Evolutionary conservation across 2,329 filamentous ascomycete genomes (phyloP).

Genomic region (Sordariomycetes sp.): DNA sequence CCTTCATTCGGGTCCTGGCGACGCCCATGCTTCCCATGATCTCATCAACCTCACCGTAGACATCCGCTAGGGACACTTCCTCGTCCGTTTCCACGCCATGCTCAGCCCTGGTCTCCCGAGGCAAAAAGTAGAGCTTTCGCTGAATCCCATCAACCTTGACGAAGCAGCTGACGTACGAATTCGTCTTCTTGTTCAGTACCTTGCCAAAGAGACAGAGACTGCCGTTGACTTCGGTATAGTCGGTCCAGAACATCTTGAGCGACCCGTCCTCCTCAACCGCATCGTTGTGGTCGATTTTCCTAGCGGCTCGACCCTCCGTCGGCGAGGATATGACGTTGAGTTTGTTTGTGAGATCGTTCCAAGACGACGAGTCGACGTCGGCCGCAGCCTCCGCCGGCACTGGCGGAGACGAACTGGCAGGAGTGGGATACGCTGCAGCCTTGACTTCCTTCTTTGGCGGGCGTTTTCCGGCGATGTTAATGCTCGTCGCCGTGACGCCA

Average conservation of each 20-base stretch:
- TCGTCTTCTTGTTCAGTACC: conserved; percentile 78
- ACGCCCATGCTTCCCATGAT: conserved; percentile 85
- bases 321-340: conserved; percentile 67
- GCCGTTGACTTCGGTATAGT: conserved; percentile 88
- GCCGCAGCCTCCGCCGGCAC: conserved; percentile 41
- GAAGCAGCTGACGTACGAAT: conserved; percentile 79
- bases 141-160: conserved; percentile 92
- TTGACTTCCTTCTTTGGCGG: conserved; percentile 63
- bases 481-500: conserved; percentile 54
- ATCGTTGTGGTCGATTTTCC: conserved; percentile 74
- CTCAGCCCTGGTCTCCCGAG: conserved; percentile 50
- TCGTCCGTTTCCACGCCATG: conserved; percentile 62
- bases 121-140: conserved; percentile 86
- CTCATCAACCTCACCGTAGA: conserved; percentile 79
- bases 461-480: conserved; percentile 78
- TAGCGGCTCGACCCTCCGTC: conserved; percentile 52
- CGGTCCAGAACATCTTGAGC: conserved; percentile 91
- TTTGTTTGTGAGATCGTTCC: conserved; percentile 78
- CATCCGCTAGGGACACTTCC: conserved; percentile 75
- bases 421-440: conserved; percentile 54
- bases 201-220: conserved; percentile 93
- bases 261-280: conserved; percentile 92
- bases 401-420: conserved; percentile 65
- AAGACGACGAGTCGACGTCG: conserved; percentile 65
- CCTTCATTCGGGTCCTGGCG: conserved; percentile 86